Evolutionary conservation across 2,329 filamentous ascomycete species (phyloP).

Genomic region (Exophiala lecanii-corni): DNA sequence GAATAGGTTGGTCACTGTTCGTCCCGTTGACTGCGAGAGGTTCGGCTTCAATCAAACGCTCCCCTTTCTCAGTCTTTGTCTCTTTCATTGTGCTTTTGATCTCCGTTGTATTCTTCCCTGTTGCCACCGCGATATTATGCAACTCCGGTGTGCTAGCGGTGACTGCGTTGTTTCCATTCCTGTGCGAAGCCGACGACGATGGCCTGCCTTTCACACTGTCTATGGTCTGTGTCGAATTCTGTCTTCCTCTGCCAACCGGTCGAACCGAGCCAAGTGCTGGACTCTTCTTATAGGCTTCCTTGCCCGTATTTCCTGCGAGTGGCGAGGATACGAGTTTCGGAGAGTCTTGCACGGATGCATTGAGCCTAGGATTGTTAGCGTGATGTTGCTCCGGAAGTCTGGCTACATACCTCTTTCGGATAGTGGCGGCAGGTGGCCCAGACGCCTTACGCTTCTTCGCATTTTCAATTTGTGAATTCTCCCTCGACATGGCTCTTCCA

Average conservation of each 20-base stretch:
- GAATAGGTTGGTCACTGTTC: conserved; percentile 22
- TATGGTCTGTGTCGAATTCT: conserved; percentile 64
- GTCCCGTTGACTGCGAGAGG: conserved; percentile 35
- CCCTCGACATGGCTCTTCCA: conserved; percentile 26
- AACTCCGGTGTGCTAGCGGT: conserved; percentile 31
- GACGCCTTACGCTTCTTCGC: conserved; percentile 31
- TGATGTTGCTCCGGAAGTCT: neutral
- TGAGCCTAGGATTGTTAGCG: conserved; percentile 16
- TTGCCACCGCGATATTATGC: conserved; percentile 26
- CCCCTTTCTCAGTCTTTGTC: conserved; percentile 32
- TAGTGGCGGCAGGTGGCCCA: conserved; percentile 23
- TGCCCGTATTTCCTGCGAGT: conserved; percentile 61
- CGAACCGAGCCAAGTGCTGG: conserved; percentile 58
- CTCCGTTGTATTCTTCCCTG: conserved; percentile 41
- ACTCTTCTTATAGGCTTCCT: conserved; percentile 53
- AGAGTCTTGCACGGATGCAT: conserved; percentile 52
- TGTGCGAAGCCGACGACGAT: conserved; percentile 52
- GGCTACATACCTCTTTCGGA: conserved; percentile 69
- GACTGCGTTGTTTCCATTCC: conserved; percentile 57
- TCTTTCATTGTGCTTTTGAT: conserved; percentile 52
- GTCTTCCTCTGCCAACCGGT: conserved; percentile 66
- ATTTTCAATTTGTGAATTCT: conserved; percentile 27
- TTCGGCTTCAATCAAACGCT: conserved; percentile 39
- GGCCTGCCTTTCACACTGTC: conserved; percentile 25
- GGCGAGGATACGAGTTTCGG: conserved; percentile 73